Conservation (phyloP, 352 stramenopile species). For the Pythium guiyangense region DNA sequence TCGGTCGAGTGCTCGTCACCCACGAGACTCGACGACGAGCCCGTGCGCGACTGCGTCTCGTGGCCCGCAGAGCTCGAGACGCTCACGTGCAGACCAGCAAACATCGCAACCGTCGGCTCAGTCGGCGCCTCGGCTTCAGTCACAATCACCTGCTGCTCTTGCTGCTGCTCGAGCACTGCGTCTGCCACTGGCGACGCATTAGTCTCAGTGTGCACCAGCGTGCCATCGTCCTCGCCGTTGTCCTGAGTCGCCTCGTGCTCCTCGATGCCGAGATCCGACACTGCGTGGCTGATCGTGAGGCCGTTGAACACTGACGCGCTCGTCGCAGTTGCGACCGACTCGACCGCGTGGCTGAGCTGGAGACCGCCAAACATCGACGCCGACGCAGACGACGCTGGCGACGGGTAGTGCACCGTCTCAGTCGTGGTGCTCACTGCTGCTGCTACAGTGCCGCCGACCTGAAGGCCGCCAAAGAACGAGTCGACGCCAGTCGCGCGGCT, state of each 20-base stretch:
- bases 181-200: not conserved
- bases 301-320: conserved; percentile 12
- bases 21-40: conserved; percentile 13
- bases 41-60: conserved; percentile 12
- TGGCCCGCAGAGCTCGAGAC: conserved; percentile 3
- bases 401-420: not conserved
- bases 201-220: too few relatives aligned
- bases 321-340: conserved; percentile 1
- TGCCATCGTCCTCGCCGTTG: too few relatives aligned
- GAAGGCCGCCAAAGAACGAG: conserved; percentile 36
- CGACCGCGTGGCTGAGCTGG: conserved; percentile 23
- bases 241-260: too few relatives aligned
- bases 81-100: conserved; percentile 9
- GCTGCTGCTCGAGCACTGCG: not conserved
- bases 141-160: not conserved
- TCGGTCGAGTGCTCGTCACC: conserved; percentile 16
- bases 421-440: not conserved
- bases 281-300: conserved; percentile 2
- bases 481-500: conserved; percentile 8
- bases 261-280: not conserved
- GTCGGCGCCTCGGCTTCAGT: not conserved
- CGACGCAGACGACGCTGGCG: not conserved
- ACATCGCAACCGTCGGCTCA: conserved; percentile 8
- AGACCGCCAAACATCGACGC: conserved; percentile 36
- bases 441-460: conserved; percentile 1